phyloP scores from a whole-genome alignment of 2,329 filamentous ascomycete species.

The Fusarium agapanthi region DNA sequence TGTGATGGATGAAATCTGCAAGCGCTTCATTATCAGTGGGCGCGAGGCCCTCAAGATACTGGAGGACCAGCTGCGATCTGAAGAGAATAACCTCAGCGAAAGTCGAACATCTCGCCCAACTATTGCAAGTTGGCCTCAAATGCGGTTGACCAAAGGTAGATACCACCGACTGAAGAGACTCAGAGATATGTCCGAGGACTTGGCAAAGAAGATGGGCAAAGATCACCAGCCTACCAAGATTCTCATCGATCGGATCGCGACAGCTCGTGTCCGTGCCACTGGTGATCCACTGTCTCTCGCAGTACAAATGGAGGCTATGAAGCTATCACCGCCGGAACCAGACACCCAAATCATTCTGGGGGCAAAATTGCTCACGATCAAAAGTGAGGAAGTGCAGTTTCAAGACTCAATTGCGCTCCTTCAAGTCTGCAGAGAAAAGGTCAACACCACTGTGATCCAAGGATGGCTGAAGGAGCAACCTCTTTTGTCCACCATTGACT shows the following conservation, averaged over 20 bases:
- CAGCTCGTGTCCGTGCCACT: background rate
- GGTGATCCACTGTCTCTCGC: background rate
- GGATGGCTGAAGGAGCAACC: background rate
- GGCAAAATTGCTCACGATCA: background rate
- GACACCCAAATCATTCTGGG: background rate
- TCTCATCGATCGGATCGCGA: background rate
- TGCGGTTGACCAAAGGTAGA: background rate
- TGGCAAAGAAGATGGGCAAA: slow-evolving; percentile 24
- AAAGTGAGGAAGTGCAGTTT: background rate
- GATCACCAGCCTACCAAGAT: background rate
- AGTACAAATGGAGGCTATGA: background rate
- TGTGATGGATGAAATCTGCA: slow-evolving; percentile 67
- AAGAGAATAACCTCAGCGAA: background rate
- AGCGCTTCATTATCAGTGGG: slow-evolving; percentile 60
- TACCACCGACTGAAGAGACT: background rate
- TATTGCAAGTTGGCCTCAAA: background rate
- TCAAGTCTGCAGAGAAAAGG: background rate
- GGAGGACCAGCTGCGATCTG: background rate
- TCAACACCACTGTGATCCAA: background rate
- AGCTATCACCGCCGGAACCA: background rate
- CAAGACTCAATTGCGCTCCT: background rate
- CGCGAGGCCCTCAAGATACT: slow-evolving; percentile 46
- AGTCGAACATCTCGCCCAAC: background rate
- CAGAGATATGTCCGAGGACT: background rate
- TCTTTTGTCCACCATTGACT: background rate